A percentile compares a stretch with the other conserved stretches of the same genome.
phyloP scores from a whole-genome alignment of 2,329 filamentous ascomycete species.

The Cercospora sesami region DNA sequence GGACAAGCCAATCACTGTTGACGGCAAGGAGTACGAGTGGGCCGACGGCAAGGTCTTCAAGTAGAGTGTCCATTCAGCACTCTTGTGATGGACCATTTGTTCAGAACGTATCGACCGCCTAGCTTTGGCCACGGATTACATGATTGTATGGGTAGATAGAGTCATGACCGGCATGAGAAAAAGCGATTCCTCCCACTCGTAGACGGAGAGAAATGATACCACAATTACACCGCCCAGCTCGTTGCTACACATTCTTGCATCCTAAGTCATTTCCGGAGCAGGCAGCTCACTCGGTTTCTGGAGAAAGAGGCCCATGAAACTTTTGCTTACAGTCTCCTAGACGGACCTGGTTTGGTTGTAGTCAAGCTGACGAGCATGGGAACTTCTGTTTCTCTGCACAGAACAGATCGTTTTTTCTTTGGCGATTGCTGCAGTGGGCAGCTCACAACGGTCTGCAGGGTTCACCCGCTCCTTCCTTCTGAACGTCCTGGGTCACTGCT shows the following conservation, averaged over 20 bases:
- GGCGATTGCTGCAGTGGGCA: background rate
- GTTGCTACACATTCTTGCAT: background rate
- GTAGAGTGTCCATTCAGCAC: slow-evolving; percentile 52
- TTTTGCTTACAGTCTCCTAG: background rate
- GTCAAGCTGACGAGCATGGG: background rate
- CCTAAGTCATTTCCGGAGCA: background rate
- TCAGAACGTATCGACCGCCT: background rate
- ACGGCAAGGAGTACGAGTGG: slow-evolving; percentile 86
- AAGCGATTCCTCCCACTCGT: slow-evolving; percentile 11
- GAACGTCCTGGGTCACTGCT: background rate
- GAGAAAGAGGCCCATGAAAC: background rate
- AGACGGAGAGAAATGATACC: slow-evolving; percentile 7
- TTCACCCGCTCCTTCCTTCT: background rate
- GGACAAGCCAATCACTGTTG: slow-evolving; percentile 77
- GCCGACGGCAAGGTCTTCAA: slow-evolving; percentile 98
- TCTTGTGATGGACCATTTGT: background rate
- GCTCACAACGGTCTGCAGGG: background rate
- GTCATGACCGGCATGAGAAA: slow-evolving; percentile 15
- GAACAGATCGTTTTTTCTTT: background rate
- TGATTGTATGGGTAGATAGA: slow-evolving; percentile 15
- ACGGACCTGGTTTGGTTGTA: background rate
- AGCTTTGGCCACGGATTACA: background rate
- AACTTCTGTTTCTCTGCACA: background rate
- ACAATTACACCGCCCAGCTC: background rate
- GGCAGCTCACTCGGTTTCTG: background rate